Percentiles rank a stretch among this genome's conserved stretches.
Evolutionary conservation across 768 basidiomycete species (phyloP).

Genomic region (Russula griseocarnosa): DNA sequence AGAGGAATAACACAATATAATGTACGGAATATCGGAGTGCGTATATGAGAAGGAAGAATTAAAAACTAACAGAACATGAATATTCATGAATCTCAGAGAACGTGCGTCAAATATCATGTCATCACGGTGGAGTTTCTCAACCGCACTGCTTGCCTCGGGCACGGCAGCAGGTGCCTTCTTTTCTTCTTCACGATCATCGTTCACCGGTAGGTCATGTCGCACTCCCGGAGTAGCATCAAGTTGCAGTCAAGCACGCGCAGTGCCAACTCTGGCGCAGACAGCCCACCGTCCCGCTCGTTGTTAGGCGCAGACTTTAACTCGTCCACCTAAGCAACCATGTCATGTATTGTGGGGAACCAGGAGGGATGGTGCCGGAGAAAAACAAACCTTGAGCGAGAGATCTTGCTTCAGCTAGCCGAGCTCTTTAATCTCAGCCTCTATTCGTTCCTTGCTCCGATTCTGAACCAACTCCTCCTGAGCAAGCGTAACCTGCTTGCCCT

Average conservation of each 20-base stretch:
- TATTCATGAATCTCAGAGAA: background rate
- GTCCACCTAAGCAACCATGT: constrained; percentile 58
- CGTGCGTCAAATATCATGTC: too few relatives aligned
- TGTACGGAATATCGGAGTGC: constrained; percentile 9
- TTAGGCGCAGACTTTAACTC: constrained; percentile 82
- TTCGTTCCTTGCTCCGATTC: constrained; percentile 68
- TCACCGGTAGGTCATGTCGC: constrained; percentile 46
- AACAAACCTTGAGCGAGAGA: constrained; percentile 67
- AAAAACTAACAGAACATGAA: background rate
- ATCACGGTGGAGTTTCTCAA: constrained; percentile 45
- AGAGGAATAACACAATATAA: constrained; percentile 9
- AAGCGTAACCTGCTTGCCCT: constrained; percentile 42
- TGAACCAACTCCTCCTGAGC: constrained; percentile 53
- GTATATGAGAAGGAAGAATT: background rate
- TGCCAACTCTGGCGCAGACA: constrained; percentile 63
- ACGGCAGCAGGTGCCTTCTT: constrained; percentile 42
- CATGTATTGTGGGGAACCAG: too few relatives aligned
- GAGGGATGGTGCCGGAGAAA: too few relatives aligned
- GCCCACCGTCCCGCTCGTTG: constrained; percentile 39
- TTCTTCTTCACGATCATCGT: constrained; percentile 90
- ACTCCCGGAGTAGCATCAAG: constrained; percentile 46
- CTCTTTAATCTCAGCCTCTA: constrained; percentile 77
- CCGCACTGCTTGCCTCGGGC: constrained; percentile 32
- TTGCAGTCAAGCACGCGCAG: constrained; percentile 66
- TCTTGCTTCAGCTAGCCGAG: constrained; percentile 72